phyloP scores from a whole-genome alignment of 176 grass and related monocot species.

The Rhynchospora tenuis region DNA sequence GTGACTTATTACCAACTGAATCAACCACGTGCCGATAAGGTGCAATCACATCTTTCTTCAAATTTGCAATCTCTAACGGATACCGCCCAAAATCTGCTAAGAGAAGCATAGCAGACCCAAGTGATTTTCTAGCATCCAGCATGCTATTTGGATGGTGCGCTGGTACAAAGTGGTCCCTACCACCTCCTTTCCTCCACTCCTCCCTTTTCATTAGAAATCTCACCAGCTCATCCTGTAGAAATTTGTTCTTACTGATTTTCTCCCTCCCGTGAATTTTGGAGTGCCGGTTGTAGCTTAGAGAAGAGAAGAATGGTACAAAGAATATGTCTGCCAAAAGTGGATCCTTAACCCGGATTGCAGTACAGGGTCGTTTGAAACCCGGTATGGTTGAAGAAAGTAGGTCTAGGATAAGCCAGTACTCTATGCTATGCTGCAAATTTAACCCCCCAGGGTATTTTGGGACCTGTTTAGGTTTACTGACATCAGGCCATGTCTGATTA shows the following conservation, averaged over 20 bases:
- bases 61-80: constrained; percentile 56
- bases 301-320: constrained; percentile 91
- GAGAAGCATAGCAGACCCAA: constrained; percentile 65
- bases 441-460: constrained; percentile 74
- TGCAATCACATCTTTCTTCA: constrained; percentile 76
- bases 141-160: constrained; percentile 91
- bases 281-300: constrained; percentile 78
- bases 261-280: constrained; percentile 50
- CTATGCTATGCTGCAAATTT: constrained; percentile 92
- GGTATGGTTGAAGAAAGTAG: constrained; percentile 47
- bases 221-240: constrained; percentile 59
- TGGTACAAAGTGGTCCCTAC: constrained; percentile 62
- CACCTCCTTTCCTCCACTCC: constrained; percentile 57
- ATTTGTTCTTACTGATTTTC: constrained; percentile 34
- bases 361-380: constrained; percentile 37
- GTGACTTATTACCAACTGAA: constrained; percentile 44
- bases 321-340: constrained; percentile 57
- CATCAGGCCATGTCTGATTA: constrained; percentile 47
- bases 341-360: constrained; percentile 50
- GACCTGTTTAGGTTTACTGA: constrained; percentile 30
- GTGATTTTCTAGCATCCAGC: constrained; percentile 54
- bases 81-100: constrained; percentile 82
- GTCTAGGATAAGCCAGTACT: constrained; percentile 78
- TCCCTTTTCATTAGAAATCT: constrained; percentile 37
- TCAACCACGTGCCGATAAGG: constrained; percentile 73